Evolutionary conservation across 306 rosid genomes (phyloP).

Genomic region (Cicer judaicum): DNA sequence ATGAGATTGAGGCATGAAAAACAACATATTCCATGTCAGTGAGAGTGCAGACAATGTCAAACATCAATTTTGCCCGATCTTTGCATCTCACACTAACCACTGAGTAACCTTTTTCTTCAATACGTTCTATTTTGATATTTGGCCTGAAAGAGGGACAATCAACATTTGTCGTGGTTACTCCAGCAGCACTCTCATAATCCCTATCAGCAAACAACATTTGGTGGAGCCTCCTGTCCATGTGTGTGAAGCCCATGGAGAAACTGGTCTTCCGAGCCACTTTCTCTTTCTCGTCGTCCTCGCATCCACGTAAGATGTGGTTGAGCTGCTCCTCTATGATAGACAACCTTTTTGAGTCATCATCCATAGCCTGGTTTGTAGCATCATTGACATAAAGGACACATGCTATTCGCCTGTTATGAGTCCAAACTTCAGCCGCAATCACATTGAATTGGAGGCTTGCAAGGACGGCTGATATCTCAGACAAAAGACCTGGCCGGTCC

Average conservation of each 20-base stretch:
- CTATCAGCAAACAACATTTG: conserved; percentile 80
- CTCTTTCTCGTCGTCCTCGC: conserved; percentile 67
- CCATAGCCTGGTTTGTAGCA: conserved; percentile 48
- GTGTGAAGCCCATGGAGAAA: conserved; percentile 73
- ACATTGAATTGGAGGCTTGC: conserved; percentile 72
- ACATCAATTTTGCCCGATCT: conserved; percentile 85
- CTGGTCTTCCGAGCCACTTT: conserved; percentile 58
- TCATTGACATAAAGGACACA: conserved; percentile 71
- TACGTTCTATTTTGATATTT: conserved; percentile 65
- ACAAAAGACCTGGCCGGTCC: conserved; percentile 80
- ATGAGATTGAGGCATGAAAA: conserved; percentile 76
- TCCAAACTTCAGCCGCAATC: conserved; percentile 79
- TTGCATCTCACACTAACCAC: conserved; percentile 70
- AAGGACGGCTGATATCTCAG: conserved; percentile 80
- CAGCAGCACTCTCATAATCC: conserved; percentile 69
- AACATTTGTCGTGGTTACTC: conserved; percentile 48
- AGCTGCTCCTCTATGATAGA: conserved; percentile 75
- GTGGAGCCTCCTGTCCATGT: conserved; percentile 76
- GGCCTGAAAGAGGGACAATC: conserved; percentile 66
- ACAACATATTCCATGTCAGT: conserved; percentile 89
- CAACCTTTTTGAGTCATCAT: conserved; percentile 54
- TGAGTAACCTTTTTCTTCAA: conserved; percentile 74
- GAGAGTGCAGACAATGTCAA: conserved; percentile 83
- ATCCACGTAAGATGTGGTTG: conserved; percentile 65
- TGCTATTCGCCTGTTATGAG: conserved; percentile 74